Evolutionary conservation across 345 rosid species (phyloP), one percentile per base, ranked within the genome.

Genomic region (Firmiana major): DNA sequence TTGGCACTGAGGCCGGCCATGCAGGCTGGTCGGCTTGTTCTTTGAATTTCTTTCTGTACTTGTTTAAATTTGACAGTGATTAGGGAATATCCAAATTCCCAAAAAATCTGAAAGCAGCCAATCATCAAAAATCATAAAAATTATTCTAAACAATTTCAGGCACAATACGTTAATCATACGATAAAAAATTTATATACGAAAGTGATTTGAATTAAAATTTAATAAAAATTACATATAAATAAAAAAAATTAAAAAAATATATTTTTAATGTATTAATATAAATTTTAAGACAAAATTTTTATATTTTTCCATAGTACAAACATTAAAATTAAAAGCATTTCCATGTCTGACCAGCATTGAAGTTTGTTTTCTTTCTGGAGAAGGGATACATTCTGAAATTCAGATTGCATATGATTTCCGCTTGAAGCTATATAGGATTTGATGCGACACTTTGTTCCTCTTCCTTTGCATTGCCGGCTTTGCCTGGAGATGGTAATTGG

Each of bases 1-100:
- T 36, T 1, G 38, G 36, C n/a, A 15, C 45, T 51, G 21, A 62
- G 24, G 79, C 83, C 79, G 75, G 83, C 81, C 26, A 54, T 24
- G 72, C 48, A 67, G 63, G 77, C 68, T 22, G 48, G 21, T 68
- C 58, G 77, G 77, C 65, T 34, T 31, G 16, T 49, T 46, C 55
- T 49, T 49, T 48, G 63, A 48, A 48, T 21, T 63, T 49, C 49
- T 22, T 74, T 59, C 16, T 4, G 19, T 10, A 31, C 24, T 1
- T 49, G 45, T 17, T 11, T 36, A 68, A 45, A 45, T 13, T 0
- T 12, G 38, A 45, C 73, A 69, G 40, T 45, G 38, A 43, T 1
- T 6, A 11, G 54, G 75, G 42, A 40, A 40, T 40, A 40, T 40
- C 42, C 42, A 40, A 40, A 36, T 40, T 40, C 8, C 42, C 42